Conservation (phyloP, 208 protist species). For the Trypanosomatidae sp. region DNA sequence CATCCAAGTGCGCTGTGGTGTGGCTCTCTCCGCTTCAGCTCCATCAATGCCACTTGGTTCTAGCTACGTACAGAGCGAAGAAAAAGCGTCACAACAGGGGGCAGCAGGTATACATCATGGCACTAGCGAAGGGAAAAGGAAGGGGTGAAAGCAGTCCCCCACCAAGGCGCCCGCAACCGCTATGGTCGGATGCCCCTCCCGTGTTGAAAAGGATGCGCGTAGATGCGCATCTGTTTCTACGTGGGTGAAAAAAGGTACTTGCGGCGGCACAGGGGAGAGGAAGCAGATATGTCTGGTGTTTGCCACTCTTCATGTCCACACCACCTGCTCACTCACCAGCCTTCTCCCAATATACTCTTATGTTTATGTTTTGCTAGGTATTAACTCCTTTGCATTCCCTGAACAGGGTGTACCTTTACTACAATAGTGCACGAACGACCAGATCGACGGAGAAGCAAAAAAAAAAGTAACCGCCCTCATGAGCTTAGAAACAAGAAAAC, state of each 20-base stretch:
- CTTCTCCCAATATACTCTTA: too few species aligned
- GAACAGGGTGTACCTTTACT: neutral
- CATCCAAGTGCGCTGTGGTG: neutral
- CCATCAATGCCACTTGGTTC: neutral
- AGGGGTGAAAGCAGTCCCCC: neutral
- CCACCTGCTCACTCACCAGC: neutral
- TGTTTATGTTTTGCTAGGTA: neutral
- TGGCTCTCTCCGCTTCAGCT: neutral
- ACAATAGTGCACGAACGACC: neutral
- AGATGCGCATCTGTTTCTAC: neutral
- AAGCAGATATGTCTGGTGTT: neutral
- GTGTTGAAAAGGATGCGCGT: neutral
- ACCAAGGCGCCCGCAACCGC: neutral
- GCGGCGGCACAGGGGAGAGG: neutral
- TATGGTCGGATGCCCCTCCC: neutral
- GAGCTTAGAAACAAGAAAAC: neutral
- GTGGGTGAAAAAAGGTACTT: neutral
- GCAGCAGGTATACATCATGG: neutral
- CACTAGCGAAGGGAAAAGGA: neutral
- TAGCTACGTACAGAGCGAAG: neutral
- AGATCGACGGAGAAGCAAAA: neutral
- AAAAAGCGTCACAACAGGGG: neutral
- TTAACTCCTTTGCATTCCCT: neutral
- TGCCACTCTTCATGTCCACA: neutral
- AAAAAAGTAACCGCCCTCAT: neutral